Evolutionary conservation across 495 filamentous ascomycete genomes (phyloP).

Genomic region (Aspergillus egyptiacus): DNA sequence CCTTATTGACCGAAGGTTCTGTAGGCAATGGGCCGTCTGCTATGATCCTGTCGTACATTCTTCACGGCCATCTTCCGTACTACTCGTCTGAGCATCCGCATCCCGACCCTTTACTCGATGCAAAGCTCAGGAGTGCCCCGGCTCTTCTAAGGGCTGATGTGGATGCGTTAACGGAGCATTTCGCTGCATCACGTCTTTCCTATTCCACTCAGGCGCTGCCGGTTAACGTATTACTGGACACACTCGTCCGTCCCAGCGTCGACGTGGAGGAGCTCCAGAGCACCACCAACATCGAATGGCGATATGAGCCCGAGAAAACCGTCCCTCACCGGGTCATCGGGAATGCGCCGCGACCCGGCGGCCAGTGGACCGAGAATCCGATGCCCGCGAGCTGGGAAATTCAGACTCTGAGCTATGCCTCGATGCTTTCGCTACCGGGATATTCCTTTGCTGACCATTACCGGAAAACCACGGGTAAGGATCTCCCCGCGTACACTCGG

Average conservation of each 20-base stretch:
- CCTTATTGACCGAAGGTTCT: constrained; percentile 9
- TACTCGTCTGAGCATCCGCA: constrained; percentile 51
- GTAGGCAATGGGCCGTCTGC: constrained; percentile 61
- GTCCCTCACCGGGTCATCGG: constrained; percentile 56
- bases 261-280: constrained; percentile 50
- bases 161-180: constrained; percentile 51
- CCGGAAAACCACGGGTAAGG: constrained; percentile 31
- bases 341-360: constrained; percentile 47
- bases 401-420: constrained; percentile 58
- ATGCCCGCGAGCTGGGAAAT: constrained; percentile 51
- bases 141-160: constrained; percentile 44
- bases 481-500: constrained; percentile 49
- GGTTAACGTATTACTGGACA: constrained; percentile 59
- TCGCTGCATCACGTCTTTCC: constrained; percentile 53
- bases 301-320: constrained; percentile 43
- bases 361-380: constrained; percentile 60
- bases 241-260: constrained; percentile 57
- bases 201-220: constrained; percentile 64
- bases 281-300: constrained; percentile 53
- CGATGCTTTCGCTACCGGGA: constrained; percentile 59
- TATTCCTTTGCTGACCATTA: constrained; percentile 57
- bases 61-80: constrained; percentile 59
- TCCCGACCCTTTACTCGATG: constrained; percentile 55
- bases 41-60: constrained; percentile 61
- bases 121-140: constrained; percentile 42